Conservation (phyloP, 1,284 basidiomycete species). For the Cutaneotrichosporon sp. region DNA sequence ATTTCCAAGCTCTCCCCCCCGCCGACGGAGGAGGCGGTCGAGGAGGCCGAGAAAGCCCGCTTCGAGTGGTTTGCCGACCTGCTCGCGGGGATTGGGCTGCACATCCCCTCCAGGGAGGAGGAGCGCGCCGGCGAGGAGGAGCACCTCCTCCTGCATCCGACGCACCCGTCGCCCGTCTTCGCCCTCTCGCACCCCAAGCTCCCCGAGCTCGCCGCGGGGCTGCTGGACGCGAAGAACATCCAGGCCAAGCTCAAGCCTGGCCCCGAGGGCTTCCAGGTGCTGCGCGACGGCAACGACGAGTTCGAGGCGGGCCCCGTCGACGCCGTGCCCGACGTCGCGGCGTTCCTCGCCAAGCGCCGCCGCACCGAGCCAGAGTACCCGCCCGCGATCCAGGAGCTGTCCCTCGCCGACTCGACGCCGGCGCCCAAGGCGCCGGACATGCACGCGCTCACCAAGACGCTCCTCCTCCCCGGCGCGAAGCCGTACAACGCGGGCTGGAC, state of each 20-base stretch:
- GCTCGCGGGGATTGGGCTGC: conserved; percentile 39
- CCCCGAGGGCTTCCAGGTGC: conserved; percentile 40
- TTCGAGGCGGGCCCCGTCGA: conserved; percentile 62
- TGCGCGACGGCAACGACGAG: conserved; percentile 68
- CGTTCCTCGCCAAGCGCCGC: conserved; percentile 46
- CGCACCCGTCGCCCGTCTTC: conserved; percentile 52
- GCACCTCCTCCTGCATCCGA: conserved; percentile 46
- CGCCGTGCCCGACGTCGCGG: conserved; percentile 41
- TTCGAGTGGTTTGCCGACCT: conserved; percentile 47
- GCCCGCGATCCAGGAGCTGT: conserved; percentile 23
- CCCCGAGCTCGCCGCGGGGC: conserved; percentile 25
- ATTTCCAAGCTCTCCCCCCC: conserved; percentile 40
- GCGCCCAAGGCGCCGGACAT: conserved; percentile 55
- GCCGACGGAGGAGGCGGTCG: conserved; percentile 35
- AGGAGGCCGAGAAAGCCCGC: conserved; percentile 45
- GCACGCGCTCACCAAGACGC: conserved; percentile 41
- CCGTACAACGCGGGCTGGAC: conserved; percentile 46
- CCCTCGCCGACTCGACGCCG: conserved; percentile 53
- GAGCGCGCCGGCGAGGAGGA: conserved; percentile 34
- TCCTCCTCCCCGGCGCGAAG: conserved; percentile 38
- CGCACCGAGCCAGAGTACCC: conserved; percentile 46
- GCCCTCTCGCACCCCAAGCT: conserved; percentile 46
- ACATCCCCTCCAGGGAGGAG: conserved; percentile 27
- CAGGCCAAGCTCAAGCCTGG: conserved; percentile 30
- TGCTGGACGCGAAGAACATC: conserved; percentile 27